Base-by-base conservation (phyloP, 2,329 filamentous ascomycete species). In the Aspergillus udagawae region DNA sequence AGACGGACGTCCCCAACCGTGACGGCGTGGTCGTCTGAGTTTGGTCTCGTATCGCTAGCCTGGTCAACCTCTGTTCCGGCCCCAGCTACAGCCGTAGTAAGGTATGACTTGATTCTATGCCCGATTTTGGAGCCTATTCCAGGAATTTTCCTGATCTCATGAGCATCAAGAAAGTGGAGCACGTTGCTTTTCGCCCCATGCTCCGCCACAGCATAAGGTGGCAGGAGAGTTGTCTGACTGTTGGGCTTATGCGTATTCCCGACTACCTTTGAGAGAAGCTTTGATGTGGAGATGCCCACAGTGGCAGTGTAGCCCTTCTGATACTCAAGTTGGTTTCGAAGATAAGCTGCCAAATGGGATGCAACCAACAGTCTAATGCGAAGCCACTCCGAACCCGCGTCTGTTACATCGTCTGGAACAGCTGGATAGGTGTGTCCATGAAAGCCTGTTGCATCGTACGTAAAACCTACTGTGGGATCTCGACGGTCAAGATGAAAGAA, bases 161-260 rank as follows among this genome's bases (percentile, higher is more conserved):
- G 87, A 2, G 68, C 70, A 64, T 94, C 91, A 65, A 97, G 80
- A 67, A 97, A 97, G 0, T 72, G 70, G 6, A 79, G 79, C 12
- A 89, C 81, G 58, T 86, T 86, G 63, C 76, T 79, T 28, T 73
- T 65, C 2, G 60, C 41, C 5, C 54, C 58, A 38, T 62, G 60
- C 35, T 61, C 25, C 14, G 54, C 54, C 23, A 62, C 65, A 3
- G 79, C 77, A 54, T 84, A 83, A 1, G 88, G 84, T 4, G 89
- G 86, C 47, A 96, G 75, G 7, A 97, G 77, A 0, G 90, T 91
- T 0, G 93, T 97, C 73, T 97, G 94, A 59, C 85, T 88, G 57
- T 87, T 87, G 1, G 93, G 93, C 75, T 97, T 97, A 71, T 97
- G 86, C 57, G 88, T 79, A 70, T 86, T 89, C 12, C 93, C 93